Evolutionary conservation across 2,329 filamentous ascomycete genomes (phyloP), one percentile per base, ranked within the genome.

Genomic region (Emmonsia crescens): DNA sequence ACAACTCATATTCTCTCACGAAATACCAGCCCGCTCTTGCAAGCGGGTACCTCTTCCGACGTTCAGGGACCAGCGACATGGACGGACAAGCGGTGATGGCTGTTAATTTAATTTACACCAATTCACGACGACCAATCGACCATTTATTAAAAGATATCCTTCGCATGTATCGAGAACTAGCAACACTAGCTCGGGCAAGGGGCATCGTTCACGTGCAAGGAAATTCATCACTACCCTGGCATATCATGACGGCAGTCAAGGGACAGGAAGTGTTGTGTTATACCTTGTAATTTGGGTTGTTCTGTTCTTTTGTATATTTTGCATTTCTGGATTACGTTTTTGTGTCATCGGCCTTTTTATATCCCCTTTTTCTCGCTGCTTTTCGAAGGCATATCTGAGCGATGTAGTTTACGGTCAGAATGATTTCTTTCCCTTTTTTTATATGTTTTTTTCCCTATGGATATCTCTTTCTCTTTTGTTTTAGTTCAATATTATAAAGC

Each of bases 21-120:
- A 75, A 77, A 59, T 75, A 74, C 65, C 73, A 74, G 27, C 76
- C 77, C 27, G 73, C 76, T 8, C 65, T 78, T 48, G 72, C 73
- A n/a, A 80, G 76, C 62, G 78, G 76, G 27, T 78, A 78, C 66
- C 70, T 81, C 2, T 68, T 81, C 51, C 78, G 78, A 60, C 75
- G 78, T 42, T 75, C 72, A 57, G 76, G 76, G 8, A 59, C 69
- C 9, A 73, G 71, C 52, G 74, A 77, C 56, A 70, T 73, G 33
- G 77, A 79, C 31, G 78, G 77, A 12, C 68, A 75, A 29, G 72
- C 72, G 59, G 67, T 73, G 12, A 71, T 79, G 65, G 71, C 71
- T 21, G 71, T 79, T 29, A 78, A 78, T 64, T 63, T 80, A 6
- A 64, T 80, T 21, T 69, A 75, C 58, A 68, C 73, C 2, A 70